These are phyloP conservation scores for Cutaneotrichosporon cavernicola DNA, from an alignment of 1,284 basidiomycete genomes.

Conservation along the genomic window DNA sequence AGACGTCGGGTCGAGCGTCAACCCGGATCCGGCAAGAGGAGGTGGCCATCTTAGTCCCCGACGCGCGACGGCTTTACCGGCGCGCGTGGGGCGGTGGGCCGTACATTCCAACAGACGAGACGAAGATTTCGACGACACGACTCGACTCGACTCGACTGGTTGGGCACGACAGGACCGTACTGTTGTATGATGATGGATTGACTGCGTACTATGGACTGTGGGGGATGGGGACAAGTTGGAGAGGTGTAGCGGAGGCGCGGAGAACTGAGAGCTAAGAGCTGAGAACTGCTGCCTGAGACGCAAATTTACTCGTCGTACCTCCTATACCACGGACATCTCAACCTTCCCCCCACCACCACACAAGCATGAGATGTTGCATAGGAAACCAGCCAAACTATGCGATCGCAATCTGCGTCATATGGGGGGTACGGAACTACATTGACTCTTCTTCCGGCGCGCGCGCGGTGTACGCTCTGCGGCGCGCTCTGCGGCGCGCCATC, in stretches of 20 bases:
- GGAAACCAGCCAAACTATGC: conserved; percentile 1
- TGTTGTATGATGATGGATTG: too few species aligned
- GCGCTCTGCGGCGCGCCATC: conserved; percentile 4
- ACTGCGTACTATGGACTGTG: too few species aligned
- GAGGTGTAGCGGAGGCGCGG: too few species aligned
- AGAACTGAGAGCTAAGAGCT: too few species aligned
- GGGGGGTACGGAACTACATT: neutral
- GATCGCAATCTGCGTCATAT: neutral
- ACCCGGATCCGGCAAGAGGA: conserved; percentile 36
- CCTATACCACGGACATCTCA: neutral
- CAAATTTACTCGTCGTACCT: neutral
- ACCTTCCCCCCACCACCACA: neutral
- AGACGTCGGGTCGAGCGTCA: conserved; percentile 45
- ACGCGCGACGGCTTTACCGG: conserved; percentile 15
- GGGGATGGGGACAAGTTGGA: too few species aligned
- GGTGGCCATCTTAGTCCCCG: conserved; percentile 41
- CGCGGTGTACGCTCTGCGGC: neutral
- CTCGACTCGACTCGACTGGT: neutral
- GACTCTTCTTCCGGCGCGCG: neutral
- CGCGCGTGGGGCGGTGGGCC: conserved; percentile 42
- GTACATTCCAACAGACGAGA: conserved; percentile 25
- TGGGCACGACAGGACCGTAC: neutral
- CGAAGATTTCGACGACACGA: neutral
- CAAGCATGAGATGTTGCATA: conserved; percentile 26
- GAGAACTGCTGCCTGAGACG: too few species aligned